A percentile compares a stretch with the other conserved stretches of the same genome.
Conservation (phyloP, 2,329 filamentous ascomycete species). For the Zalaria sp. region DNA sequence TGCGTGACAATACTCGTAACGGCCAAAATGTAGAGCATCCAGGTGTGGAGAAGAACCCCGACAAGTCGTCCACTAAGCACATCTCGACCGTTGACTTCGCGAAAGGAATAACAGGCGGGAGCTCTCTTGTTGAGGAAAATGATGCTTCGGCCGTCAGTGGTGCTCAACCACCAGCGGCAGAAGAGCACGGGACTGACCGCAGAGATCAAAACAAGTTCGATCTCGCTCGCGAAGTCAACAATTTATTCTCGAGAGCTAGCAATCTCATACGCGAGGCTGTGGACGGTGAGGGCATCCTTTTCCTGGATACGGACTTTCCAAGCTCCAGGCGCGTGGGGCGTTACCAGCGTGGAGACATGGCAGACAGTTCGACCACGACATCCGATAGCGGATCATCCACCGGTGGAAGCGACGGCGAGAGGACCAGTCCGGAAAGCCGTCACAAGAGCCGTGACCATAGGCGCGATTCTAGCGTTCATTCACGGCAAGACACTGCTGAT, state of each 20-base stretch:
- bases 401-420: neutral
- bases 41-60: neutral
- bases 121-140: too few relatives aligned
- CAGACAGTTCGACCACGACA: neutral
- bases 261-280: slow-evolving; percentile 33
- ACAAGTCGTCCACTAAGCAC: neutral
- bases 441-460: too few relatives aligned
- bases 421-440: neutral
- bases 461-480: too few relatives aligned
- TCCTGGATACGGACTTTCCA: slow-evolving; percentile 16
- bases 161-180: neutral
- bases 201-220: slow-evolving; percentile 4
- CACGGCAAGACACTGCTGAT: neutral
- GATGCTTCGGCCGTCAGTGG: neutral
- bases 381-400: neutral
- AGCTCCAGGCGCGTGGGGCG: slow-evolving; percentile 1
- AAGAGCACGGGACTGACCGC: neutral
- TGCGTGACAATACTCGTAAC: neutral
- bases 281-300: slow-evolving; percentile 30
- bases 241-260: slow-evolving; percentile 30
- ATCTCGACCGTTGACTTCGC: neutral
- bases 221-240: slow-evolving; percentile 2
- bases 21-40: too few relatives aligned
- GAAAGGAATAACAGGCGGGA: too few relatives aligned
- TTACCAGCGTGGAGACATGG: neutral